These are phyloP conservation scores for Lactifluus echinatus DNA, from an alignment of 768 basidiomycete species.

Conservation along the genomic window DNA sequence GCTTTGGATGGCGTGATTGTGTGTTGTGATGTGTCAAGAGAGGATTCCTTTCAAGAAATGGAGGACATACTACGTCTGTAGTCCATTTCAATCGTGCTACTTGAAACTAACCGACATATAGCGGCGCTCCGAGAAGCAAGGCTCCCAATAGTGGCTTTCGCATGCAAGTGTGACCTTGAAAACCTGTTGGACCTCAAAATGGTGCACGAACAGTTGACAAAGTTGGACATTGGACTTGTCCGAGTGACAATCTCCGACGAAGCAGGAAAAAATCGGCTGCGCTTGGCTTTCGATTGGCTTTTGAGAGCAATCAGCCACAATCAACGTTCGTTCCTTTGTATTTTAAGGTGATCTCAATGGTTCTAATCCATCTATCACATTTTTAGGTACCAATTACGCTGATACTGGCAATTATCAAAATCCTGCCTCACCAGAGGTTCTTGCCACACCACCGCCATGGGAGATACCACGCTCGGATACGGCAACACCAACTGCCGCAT, in stretches of 20 bases:
- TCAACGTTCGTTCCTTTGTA: slow-evolving; percentile 8
- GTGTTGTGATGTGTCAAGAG: slow-evolving; percentile 72
- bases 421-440: slow-evolving; percentile 60
- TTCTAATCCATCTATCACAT: neutral
- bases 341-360: neutral
- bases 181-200: slow-evolving; percentile 47
- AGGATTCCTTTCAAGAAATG: slow-evolving; percentile 55
- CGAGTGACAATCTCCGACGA: slow-evolving; percentile 55
- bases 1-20: slow-evolving; percentile 70
- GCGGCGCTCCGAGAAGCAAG: slow-evolving; percentile 50
- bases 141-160: slow-evolving; percentile 65
- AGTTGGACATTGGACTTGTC: slow-evolving; percentile 70
- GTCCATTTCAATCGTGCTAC: neutral
- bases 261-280: slow-evolving; percentile 61
- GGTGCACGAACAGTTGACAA: slow-evolving; percentile 41
- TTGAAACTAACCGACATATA: slow-evolving; percentile 26
- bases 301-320: slow-evolving; percentile 46
- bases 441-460: slow-evolving; percentile 45
- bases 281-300: slow-evolving; percentile 65
- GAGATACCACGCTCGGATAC: slow-evolving; percentile 42
- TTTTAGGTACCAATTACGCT: slow-evolving; percentile 1
- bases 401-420: slow-evolving; percentile 46
- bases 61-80: slow-evolving; percentile 63
- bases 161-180: slow-evolving; percentile 77
- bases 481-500: slow-evolving; percentile 40